A percentile compares a stretch with the other conserved stretches of the same genome.
Evolutionary conservation across 371 early-diverging fungal species (phyloP).

Genomic region (Mortierella sp.): DNA sequence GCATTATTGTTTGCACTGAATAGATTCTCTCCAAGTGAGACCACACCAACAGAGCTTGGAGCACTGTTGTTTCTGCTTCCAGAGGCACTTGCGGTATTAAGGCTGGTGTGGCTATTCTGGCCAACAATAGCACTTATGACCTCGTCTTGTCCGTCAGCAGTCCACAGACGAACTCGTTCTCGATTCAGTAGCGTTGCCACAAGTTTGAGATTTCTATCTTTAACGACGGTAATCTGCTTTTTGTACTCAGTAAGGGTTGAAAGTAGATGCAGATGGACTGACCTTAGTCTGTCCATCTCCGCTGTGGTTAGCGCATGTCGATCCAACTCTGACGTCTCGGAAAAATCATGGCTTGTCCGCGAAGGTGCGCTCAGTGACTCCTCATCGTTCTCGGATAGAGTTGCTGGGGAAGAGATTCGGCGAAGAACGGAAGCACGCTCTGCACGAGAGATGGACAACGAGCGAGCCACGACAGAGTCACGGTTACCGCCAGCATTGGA

Average conservation of each 20-base stretch:
- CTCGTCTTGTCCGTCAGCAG: conserved; percentile 52
- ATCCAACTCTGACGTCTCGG: conserved; percentile 60
- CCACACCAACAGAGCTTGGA: conserved; percentile 14
- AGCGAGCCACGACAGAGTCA: conserved; percentile 33
- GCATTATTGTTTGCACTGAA: not conserved
- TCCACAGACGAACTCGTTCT: conserved; percentile 52
- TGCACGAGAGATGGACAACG: conserved; percentile 43
- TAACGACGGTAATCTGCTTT: conserved; percentile 51
- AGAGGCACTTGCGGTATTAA: not conserved
- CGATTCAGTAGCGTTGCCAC: conserved; percentile 53
- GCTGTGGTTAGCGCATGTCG: conserved; percentile 68
- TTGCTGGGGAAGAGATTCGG: conserved; percentile 23
- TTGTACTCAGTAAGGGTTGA: conserved; percentile 55
- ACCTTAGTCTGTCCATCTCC: conserved; percentile 68
- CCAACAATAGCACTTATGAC: conserved; percentile 52
- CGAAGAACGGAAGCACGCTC: conserved; percentile 52
- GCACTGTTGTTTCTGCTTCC: not conserved
- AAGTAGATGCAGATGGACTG: conserved; percentile 59
- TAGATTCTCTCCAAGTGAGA: conserved; percentile 16
- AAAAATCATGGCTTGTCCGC: conserved; percentile 36
- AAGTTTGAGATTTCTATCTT: conserved; percentile 47
- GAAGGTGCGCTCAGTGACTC: conserved; percentile 19
- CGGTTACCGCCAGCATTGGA: conserved; percentile 15
- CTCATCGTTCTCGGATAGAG: conserved; percentile 35
- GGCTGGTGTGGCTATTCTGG: conserved; percentile 24